Evolutionary conservation across 2,329 filamentous ascomycete species (phyloP).

Genomic region (Epichloe glyceriae): DNA sequence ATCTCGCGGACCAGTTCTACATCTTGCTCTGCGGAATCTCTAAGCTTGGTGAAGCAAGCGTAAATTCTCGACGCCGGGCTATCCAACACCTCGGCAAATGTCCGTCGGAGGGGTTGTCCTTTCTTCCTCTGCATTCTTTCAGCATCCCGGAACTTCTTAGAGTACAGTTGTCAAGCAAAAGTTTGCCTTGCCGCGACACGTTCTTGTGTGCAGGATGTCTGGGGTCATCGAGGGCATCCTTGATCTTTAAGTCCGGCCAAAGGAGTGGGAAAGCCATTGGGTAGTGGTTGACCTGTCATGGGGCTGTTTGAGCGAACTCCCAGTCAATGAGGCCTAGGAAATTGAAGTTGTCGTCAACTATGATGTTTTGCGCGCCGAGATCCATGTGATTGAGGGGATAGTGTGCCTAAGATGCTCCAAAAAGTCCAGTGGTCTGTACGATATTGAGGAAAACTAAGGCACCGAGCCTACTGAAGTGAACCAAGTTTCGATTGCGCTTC

Average conservation of each 20-base stretch:
- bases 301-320: conserved; percentile 19
- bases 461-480: too few relatives aligned
- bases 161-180: conserved; percentile 5
- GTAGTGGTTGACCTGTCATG: conserved; percentile 17
- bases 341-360: conserved; percentile 18
- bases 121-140: conserved; percentile 5
- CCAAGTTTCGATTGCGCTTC: too few relatives aligned
- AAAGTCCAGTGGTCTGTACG: conserved; percentile 8
- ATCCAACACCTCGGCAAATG: conserved; percentile 9
- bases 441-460: conserved; percentile 14
- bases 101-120: not conserved
- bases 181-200: conserved; percentile 4
- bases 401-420: conserved; percentile 4
- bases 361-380: conserved; percentile 20
- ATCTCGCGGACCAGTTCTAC: conserved; percentile 3
- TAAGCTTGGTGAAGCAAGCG: conserved; percentile 6
- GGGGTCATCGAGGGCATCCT: conserved; percentile 9
- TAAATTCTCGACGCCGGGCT: conserved; percentile 11
- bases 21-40: conserved; percentile 1
- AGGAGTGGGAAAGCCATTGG: conserved; percentile 17
- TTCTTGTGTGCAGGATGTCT: conserved; percentile 9
- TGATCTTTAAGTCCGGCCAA: conserved; percentile 5
- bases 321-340: conserved; percentile 20
- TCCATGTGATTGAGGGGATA: conserved; percentile 21
- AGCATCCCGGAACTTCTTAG: conserved; percentile 7